A percentile compares a stretch with the other conserved stretches of the same genome.
Evolutionary conservation across 176 grass and related monocot genomes (phyloP).

Genomic region (Rhynchospora tenuis): DNA sequence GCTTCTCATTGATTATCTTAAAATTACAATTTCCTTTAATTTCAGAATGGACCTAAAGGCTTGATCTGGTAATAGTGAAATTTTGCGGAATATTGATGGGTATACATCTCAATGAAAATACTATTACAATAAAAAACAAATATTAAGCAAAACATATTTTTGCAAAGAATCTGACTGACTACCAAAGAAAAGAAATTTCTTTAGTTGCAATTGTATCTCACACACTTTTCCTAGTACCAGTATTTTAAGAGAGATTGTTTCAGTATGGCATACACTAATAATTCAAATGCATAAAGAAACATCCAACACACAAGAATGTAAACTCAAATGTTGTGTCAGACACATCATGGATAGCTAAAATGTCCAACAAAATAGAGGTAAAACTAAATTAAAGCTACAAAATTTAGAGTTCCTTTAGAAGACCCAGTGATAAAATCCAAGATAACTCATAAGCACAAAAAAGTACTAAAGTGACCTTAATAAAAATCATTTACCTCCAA

Average conservation of each 20-base stretch:
- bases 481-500: conserved; percentile 48
- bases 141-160: too few species aligned
- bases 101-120: too few species aligned
- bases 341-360: conserved; percentile 8
- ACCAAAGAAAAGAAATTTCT: too few species aligned
- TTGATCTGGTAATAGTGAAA: too few species aligned
- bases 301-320: neutral
- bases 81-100: too few species aligned
- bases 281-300: neutral
- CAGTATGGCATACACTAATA: neutral
- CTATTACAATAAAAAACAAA: too few species aligned
- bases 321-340: neutral
- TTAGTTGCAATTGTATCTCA: too few species aligned
- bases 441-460: neutral
- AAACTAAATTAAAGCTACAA: conserved; percentile 21
- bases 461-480: conserved; percentile 10
- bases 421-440: neutral
- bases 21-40: too few species aligned
- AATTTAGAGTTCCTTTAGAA: conserved; percentile 5
- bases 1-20: too few species aligned
- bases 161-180: too few species aligned
- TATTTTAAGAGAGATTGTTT: neutral
- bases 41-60: too few species aligned
- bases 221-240: neutral
- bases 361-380: neutral